Base-by-base conservation (phyloP, 805 yeast genomes). In the Metschnikowia vanudenii region DNA sequence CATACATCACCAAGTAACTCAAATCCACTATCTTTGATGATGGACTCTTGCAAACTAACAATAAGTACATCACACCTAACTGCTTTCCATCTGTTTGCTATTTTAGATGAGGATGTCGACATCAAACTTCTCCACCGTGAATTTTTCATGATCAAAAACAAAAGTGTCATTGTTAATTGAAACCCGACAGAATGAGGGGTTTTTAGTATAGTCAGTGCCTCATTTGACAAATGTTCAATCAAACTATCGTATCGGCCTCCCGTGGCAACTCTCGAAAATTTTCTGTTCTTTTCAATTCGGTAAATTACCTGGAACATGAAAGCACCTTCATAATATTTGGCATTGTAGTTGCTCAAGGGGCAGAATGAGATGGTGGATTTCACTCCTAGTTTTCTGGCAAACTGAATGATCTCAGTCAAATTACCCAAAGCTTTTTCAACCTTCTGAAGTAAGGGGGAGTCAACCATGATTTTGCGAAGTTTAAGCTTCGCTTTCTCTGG, bases 231-330 rank as follows among this genome's bases (percentile, higher is more conserved):
- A 14, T 82, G 74, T 2, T 80, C 71, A 12, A 90, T 79, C 53
- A 94, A 72, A 17, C 74, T 71, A 58, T 92, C 98, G 60, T 90
- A 94, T 45, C 99, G 73, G 2, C 99, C 99, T 37, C 99, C 99
- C 0, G 94, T 92, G 13, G 94, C 94, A 34, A 94, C 70, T 34
- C 75, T 52, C 0, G 69, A 52, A 28, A 84, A 73, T 5, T 71
- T 69, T 57, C 61, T 62, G 51, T 59, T 74, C 51, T 57, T 75
- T 56, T 74, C 81, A 3, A 81, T 84, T 45, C 88, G 85, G 52
- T 81, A 78, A 1, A 89, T 78, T 0, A 87, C 88, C 55, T 89
- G 96, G 61, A 92, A 94, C 96, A 94, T 89, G 1, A 91, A 68
- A 0, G 96, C 96, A 14, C 82, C 81, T 32, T 75, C 71, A 60